Evolutionary conservation across 1,284 basidiomycete genomes (phyloP).

Genomic region (Blastosporella zonata): DNA sequence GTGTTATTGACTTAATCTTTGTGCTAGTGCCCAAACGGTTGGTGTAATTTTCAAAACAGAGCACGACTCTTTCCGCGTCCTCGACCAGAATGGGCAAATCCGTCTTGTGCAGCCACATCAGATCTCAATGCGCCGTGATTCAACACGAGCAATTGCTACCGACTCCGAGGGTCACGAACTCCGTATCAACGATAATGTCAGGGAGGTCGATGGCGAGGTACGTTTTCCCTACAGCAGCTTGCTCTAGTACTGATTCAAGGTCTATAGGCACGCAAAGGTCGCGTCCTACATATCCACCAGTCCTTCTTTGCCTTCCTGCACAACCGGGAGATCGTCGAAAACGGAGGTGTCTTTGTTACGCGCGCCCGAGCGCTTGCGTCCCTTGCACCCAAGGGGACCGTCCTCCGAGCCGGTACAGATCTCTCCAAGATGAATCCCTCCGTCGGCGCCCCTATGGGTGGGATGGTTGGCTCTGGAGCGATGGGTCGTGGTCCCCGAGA

Average conservation of each 20-base stretch:
- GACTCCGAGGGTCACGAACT: slow-evolving; percentile 87
- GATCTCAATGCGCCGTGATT: slow-evolving; percentile 89
- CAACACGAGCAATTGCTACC: slow-evolving; percentile 81
- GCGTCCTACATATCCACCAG: slow-evolving; percentile 93
- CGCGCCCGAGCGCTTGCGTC: slow-evolving; percentile 78
- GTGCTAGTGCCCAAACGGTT: slow-evolving; percentile 78
- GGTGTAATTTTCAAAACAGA: slow-evolving; percentile 99
- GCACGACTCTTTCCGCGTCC: slow-evolving; percentile 89
- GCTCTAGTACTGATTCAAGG: slow-evolving; percentile 2
- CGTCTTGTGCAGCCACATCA: slow-evolving; percentile 93
- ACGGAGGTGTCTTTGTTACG: slow-evolving; percentile 93
- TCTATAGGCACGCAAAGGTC: slow-evolving; percentile 81
- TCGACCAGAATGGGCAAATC: slow-evolving; percentile 91
- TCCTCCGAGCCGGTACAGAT: slow-evolving; percentile 67
- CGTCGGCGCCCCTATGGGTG: slow-evolving; percentile 60
- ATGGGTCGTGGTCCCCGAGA: slow-evolving; percentile 78
- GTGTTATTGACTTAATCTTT: slow-evolving; percentile 9
- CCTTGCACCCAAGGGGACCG: slow-evolving; percentile 79
- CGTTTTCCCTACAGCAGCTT: slow-evolving; percentile 22
- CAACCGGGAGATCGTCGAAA: slow-evolving; percentile 88
- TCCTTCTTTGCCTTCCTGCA: slow-evolving; percentile 94
- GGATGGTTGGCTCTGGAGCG: slow-evolving; percentile 78
- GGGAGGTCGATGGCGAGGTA: slow-evolving; percentile 90
- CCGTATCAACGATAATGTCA: slow-evolving; percentile 87
- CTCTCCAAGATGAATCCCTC: slow-evolving; percentile 97